Percentiles rank a stretch among this genome's conserved stretches.
These are phyloP conservation scores for Asterophora lycoperdoides DNA, from an alignment of 768 basidiomycete species.

Conservation along the genomic window DNA sequence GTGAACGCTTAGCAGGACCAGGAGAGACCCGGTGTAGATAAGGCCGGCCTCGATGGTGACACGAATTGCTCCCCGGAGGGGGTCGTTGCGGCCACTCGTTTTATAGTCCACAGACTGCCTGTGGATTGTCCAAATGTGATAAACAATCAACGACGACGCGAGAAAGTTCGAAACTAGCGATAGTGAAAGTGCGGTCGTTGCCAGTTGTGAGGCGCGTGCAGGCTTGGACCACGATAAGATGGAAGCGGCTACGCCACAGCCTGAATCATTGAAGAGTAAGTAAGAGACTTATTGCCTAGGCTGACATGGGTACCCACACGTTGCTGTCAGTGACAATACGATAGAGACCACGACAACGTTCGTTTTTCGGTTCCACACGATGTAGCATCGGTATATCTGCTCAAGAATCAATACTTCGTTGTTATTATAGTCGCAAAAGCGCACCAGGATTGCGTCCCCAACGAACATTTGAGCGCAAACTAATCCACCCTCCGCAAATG, in stretches of 20 bases:
- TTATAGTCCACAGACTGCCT: too few species aligned
- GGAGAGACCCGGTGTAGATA: neutral
- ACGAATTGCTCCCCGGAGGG: too few species aligned
- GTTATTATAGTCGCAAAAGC: neutral
- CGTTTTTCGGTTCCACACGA: slow-evolving; percentile 2
- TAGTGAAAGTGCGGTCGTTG: neutral
- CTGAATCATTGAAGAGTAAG: neutral
- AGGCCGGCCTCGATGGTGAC: too few species aligned
- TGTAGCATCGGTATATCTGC: too few species aligned
- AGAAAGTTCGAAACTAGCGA: slow-evolving; percentile 4
- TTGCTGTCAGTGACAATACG: neutral
- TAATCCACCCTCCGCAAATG: neutral
- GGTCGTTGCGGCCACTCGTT: too few species aligned
- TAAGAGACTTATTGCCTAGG: too few species aligned
- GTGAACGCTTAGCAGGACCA: slow-evolving; percentile 2
- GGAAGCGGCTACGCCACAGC: neutral
- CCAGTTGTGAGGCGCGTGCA: neutral
- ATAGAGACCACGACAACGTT: neutral
- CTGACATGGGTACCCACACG: neutral
- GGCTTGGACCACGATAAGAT: too few species aligned
- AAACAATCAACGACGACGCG: slow-evolving; percentile 7
- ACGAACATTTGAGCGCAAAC: slow-evolving; percentile 1
- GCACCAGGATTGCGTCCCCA: slow-evolving; percentile 1
- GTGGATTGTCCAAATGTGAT: too few species aligned
- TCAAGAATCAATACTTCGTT: neutral